Conservation (phyloP, 2,329 filamentous ascomycete genomes). For the Emmonsiellopsis sp. region DNA sequence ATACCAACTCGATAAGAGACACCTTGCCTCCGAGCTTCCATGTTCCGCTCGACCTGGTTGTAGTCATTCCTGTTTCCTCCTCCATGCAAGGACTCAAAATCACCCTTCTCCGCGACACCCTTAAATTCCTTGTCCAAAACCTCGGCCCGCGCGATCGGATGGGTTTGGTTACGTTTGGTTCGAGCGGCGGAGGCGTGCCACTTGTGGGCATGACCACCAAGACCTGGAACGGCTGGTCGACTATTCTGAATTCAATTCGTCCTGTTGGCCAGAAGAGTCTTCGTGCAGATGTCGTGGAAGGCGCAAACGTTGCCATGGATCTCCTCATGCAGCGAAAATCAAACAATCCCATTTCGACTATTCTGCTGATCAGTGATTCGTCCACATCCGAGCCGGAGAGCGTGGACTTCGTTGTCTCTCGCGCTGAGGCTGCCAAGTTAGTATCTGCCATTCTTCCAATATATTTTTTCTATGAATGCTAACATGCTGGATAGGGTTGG, state of each 20-base stretch:
- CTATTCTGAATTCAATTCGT: conserved; percentile 75
- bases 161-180: conserved; percentile 95
- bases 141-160: conserved; percentile 91
- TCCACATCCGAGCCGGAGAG: conserved; percentile 90
- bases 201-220: conserved; percentile 98
- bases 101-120: conserved; percentile 78
- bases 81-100: conserved; percentile 99
- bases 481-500: conserved; percentile 53
- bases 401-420: conserved; percentile 93
- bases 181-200: conserved; percentile 82
- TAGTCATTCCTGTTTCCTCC: conserved; percentile 92
- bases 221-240: conserved; percentile 83
- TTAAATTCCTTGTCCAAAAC: conserved; percentile 83
- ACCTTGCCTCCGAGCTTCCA: conserved; percentile 52
- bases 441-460: conserved; percentile 23
- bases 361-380: conserved; percentile 94
- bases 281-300: conserved; percentile 91
- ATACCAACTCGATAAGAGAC: conserved; percentile 59
- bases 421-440: conserved; percentile 92
- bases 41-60: conserved; percentile 88
- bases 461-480: conserved; percentile 11
- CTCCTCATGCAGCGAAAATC: conserved; percentile 95
- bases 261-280: conserved; percentile 95
- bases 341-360: conserved; percentile 88
- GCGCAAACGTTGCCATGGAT: conserved; percentile 97